A percentile compares a stretch with the other conserved stretches of the same genome.
Conservation (phyloP, 2,329 filamentous ascomycete genomes). For the Xylariales sp. region DNA sequence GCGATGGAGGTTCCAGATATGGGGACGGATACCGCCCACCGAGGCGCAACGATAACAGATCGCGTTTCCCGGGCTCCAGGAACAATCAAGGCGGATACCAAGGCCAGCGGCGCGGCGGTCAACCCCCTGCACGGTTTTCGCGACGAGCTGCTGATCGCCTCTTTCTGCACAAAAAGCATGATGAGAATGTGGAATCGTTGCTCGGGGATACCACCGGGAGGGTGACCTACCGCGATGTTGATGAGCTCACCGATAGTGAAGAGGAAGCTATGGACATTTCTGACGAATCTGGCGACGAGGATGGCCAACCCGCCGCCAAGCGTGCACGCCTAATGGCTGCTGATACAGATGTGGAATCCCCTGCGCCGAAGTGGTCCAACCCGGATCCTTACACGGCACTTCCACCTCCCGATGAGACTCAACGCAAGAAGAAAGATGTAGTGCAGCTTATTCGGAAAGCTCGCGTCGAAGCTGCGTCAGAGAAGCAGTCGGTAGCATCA, state of each 20-base stretch:
- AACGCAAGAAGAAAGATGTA: conserved; percentile 76
- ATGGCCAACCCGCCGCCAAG: conserved; percentile 38
- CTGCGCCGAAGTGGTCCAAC: conserved; percentile 83
- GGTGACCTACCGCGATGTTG: conserved; percentile 49
- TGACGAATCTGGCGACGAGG: conserved; percentile 38
- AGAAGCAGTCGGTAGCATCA: conserved; percentile 46
- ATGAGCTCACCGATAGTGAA: conserved; percentile 58
- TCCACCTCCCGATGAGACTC: conserved; percentile 70
- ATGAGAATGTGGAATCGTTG: conserved; percentile 38
- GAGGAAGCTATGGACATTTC: conserved; percentile 64
- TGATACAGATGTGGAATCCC: conserved; percentile 32
- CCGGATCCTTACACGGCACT: conserved; percentile 89
- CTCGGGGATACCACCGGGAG: conserved; percentile 40
- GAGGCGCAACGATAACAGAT: not conserved
- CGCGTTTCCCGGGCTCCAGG: not conserved
- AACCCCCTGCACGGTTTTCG: conserved; percentile 2
- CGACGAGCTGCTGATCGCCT: conserved; percentile 28
- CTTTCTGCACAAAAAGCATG: conserved; percentile 39
- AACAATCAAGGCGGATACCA: conserved; percentile 10
- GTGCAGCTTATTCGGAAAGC: conserved; percentile 91
- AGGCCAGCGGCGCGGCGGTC: conserved; percentile 3
- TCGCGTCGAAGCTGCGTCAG: conserved; percentile 54
- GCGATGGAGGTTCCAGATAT: conserved; percentile 2
- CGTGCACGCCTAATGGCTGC: conserved; percentile 29
- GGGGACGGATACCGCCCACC: conserved; percentile 10